A percentile compares a stretch with the other conserved stretches of the same genome.
Evolutionary conservation across 2,329 filamentous ascomycete genomes (phyloP).

Genomic region (Golovinomyces cichoracearum): DNA sequence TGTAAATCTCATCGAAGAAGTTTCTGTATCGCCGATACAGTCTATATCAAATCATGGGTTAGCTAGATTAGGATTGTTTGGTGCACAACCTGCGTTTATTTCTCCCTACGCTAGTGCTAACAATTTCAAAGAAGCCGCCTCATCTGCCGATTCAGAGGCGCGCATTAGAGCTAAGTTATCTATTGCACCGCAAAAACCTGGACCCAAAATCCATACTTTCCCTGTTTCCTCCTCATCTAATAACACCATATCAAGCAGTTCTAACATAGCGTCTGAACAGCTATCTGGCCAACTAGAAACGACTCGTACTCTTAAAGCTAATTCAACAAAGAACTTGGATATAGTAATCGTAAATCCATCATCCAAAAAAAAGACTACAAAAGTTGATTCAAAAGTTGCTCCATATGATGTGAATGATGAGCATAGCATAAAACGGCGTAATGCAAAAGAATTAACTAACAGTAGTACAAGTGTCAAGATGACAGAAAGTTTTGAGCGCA

Average conservation of each 20-base stretch:
- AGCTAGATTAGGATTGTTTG: conserved; percentile 4
- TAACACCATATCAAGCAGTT: neutral
- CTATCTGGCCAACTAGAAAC: neutral
- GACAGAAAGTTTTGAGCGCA: conserved; percentile 12
- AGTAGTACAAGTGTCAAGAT: conserved; percentile 3
- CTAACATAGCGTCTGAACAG: neutral
- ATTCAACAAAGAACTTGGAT: neutral
- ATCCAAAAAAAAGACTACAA: neutral
- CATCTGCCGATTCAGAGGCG: conserved; percentile 9
- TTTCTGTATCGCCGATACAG: conserved; percentile 1
- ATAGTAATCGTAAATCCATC: neutral
- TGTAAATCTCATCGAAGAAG: conserved; percentile 9
- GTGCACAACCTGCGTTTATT: conserved; percentile 4
- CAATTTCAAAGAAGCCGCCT: conserved; percentile 7
- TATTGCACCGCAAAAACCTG: conserved; percentile 9
- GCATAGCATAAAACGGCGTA: conserved; percentile 8
- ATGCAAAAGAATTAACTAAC: conserved; percentile 10
- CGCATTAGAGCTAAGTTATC: conserved; percentile 10
- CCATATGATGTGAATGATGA: conserved; percentile 7
- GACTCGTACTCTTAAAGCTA: neutral
- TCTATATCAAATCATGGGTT: conserved; percentile 1
- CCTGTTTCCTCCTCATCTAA: conserved; percentile 4
- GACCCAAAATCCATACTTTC: conserved; percentile 3
- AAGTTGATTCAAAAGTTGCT: neutral
- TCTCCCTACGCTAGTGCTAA: conserved; percentile 9